Percentiles rank a stretch among this genome's conserved stretches.
Evolutionary conservation across 2,329 filamentous ascomycete genomes (phyloP).

Genomic region (Tolypocladium sp.): DNA sequence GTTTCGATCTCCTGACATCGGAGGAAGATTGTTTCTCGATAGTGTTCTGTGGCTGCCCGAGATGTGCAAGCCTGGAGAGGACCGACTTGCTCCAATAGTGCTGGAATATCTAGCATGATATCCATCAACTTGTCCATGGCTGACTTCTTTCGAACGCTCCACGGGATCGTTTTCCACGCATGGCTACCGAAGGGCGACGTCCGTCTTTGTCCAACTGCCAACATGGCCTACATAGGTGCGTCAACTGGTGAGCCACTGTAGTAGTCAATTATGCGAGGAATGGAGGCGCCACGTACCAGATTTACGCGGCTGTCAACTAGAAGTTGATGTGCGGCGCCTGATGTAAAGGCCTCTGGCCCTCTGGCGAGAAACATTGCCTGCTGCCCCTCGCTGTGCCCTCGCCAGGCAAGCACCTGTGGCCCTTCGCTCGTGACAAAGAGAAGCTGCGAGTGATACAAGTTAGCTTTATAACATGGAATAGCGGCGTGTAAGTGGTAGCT

Average conservation of each 20-base stretch:
- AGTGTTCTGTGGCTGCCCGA: background rate
- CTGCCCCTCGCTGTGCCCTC: background rate
- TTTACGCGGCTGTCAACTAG: background rate
- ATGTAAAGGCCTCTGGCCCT: background rate
- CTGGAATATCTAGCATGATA: background rate
- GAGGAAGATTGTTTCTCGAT: background rate
- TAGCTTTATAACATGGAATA: too few relatives aligned
- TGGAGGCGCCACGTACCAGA: background rate
- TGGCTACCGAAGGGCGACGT: background rate
- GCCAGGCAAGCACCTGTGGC: background rate
- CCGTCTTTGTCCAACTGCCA: background rate
- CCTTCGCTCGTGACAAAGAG: background rate
- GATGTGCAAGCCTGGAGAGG: background rate
- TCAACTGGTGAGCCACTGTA: background rate
- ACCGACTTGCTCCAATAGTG: background rate
- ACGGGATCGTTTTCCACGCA: background rate
- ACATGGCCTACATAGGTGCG: background rate
- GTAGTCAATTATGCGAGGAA: background rate
- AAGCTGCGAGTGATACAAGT: background rate
- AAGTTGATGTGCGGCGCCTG: background rate
- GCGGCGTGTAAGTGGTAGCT: background rate
- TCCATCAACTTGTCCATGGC: background rate
- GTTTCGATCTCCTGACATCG: background rate
- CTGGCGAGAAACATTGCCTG: background rate
- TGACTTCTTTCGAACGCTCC: background rate